Evolutionary conservation across 176 grass and related monocot genomes (phyloP), one percentile per base, ranked within the genome.

Genomic region (Paspalum vaginatum): DNA sequence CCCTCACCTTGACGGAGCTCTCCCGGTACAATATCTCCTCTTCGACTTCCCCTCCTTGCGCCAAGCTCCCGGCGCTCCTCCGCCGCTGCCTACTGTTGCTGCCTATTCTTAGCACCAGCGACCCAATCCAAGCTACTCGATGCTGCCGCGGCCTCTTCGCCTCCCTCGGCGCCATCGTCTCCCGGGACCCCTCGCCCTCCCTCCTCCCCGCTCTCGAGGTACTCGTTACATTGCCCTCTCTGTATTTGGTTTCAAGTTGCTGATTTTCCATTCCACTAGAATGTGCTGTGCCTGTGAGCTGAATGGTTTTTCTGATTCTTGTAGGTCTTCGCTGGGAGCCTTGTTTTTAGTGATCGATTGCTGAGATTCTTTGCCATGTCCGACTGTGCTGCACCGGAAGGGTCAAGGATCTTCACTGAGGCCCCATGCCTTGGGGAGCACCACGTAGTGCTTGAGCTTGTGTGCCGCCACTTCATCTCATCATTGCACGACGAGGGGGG

Each of bases 181-280:
- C 82, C 56, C 25, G 63, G 25, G 25, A 76, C 2, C 81, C 55
- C 20, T 65, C 39, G 45, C 70, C 62, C 7, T 88, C 70, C 24
- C 25, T 80, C 18, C 51, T 84, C 62, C 81, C 81, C 1, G 39
- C 81, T 6, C 40, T 89, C 64, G 87, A 89, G 82, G 87, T 85
- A 85, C 54, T 10, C 5, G 8, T 50, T 22, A 10, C 55, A 13
- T 22, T 37, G 18, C 24, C 61, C 12, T 65, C 16, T n/a, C 46
- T 53, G 50, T 25, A 38, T 0, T 71, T 7, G 27, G 20, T 63
- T 54, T 32, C 32, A 32, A 32, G 32, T n/a, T 9, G 60, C 10
- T 46, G 46, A 45, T 60, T 50, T 16, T 25, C 6, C 52, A 45
- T 50, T 5, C 13, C 4, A 12, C 22, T 13, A 41, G 27, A 79